Evolutionary conservation across 768 basidiomycete genomes (phyloP).

Genomic region (Aureoboletus auriporus): DNA sequence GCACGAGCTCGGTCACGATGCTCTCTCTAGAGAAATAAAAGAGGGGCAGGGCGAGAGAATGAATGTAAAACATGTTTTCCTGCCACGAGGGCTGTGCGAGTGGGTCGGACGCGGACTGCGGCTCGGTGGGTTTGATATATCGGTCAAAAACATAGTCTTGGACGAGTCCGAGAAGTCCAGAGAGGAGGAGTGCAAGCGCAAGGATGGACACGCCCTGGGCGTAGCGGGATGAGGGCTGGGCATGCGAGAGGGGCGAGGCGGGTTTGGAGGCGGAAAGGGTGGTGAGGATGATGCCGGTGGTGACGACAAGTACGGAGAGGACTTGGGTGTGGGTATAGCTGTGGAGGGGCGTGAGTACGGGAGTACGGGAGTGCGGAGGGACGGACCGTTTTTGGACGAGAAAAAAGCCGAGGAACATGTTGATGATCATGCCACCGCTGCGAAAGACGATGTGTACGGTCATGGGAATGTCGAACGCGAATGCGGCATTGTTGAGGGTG

Average conservation of each 20-base stretch:
- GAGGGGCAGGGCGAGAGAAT: slow-evolving; percentile 75
- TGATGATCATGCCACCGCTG: slow-evolving; percentile 81
- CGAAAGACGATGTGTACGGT: slow-evolving; percentile 92
- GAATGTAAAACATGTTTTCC: slow-evolving; percentile 90
- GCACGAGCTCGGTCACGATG: slow-evolving; percentile 32
- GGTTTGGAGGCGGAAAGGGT: slow-evolving; percentile 69
- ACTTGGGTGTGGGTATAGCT: slow-evolving; percentile 67
- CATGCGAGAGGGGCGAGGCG: slow-evolving; percentile 7
- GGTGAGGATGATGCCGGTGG: slow-evolving; percentile 71
- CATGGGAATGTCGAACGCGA: slow-evolving; percentile 85
- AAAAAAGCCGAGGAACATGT: slow-evolving; percentile 75
- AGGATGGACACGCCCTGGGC: slow-evolving; percentile 71
- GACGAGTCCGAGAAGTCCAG: slow-evolving; percentile 75
- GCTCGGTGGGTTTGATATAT: slow-evolving; percentile 36
- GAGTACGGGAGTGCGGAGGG: neutral
- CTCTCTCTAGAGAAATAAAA: slow-evolving; percentile 59
- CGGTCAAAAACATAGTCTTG: slow-evolving; percentile 74
- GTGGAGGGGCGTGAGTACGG: slow-evolving; percentile 1
- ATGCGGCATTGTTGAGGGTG: slow-evolving; percentile 87
- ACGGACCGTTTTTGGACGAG: slow-evolving; percentile 60
- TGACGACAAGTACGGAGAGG: slow-evolving; percentile 75
- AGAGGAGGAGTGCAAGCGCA: slow-evolving; percentile 70
- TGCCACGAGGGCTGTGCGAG: slow-evolving; percentile 57
- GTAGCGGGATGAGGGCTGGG: slow-evolving; percentile 38
- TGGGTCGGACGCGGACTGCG: slow-evolving; percentile 16